phyloP scores from a whole-genome alignment of 2,329 filamentous ascomycete genomes.

The Didymella exigua region DNA sequence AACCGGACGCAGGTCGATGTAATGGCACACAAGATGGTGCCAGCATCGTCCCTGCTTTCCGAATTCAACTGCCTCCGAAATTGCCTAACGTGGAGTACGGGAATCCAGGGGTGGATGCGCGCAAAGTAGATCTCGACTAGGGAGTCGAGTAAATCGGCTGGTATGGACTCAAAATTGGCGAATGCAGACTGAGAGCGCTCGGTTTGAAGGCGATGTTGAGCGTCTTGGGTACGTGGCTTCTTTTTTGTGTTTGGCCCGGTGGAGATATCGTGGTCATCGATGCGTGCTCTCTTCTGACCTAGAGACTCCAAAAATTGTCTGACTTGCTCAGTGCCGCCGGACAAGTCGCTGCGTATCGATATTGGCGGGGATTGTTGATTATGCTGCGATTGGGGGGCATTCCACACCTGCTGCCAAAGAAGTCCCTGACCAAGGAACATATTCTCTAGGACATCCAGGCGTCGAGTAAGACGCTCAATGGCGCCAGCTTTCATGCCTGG shows the following conservation, averaged over 20 bases:
- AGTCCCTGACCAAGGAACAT: neutral
- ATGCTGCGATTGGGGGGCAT: neutral
- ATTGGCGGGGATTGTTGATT: no score
- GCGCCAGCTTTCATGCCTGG: neutral
- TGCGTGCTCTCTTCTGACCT: neutral
- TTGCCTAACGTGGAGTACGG: neutral
- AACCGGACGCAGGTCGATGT: neutral
- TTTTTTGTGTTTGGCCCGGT: no score
- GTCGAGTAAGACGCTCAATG: neutral
- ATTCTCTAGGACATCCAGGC: neutral
- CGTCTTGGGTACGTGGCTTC: neutral
- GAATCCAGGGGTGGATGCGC: neutral
- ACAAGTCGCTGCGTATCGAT: no score
- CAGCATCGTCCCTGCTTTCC: neutral
- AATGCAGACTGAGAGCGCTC: neutral
- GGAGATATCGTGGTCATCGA: neutral
- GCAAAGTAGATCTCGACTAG: neutral
- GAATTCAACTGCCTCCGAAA: neutral
- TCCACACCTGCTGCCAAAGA: neutral
- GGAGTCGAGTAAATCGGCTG: neutral
- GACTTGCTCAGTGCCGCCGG: neutral
- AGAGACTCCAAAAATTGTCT: neutral
- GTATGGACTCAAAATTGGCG: neutral
- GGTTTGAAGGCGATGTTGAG: no score
- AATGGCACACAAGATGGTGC: neutral